Evolutionary conservation across 306 rosid species (phyloP), one percentile per base, ranked within the genome.

Genomic region (Cucurbita maxima): DNA sequence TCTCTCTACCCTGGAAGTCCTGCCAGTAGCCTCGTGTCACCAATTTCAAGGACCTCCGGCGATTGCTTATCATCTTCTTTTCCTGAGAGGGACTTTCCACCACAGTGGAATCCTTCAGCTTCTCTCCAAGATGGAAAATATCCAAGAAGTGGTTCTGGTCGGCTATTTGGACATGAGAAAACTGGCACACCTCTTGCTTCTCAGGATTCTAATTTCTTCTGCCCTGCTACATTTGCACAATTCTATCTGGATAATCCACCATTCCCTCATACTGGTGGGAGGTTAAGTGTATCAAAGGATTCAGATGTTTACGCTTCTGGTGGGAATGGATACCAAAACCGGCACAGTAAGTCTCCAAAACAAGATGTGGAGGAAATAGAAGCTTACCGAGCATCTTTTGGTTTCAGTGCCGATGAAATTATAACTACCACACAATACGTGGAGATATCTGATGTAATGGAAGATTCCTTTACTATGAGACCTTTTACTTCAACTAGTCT

Each of bases 371-470:
- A 95, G 83, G 99, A 95, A 80, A 57, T 89, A 79, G 99, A 95
- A 87, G 99, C 99, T 55, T 95, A 95, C 78, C 84, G 99, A 75
- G 99, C 99, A 79, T 95, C 99, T 38, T 95, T 95, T 82, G 99
- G 99, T 80, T 95, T 95, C 81, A 95, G 99, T 81, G 99, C 99
- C n/a, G 99, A 95, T 86, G 99, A 95, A 84, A 88, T 95, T 75
- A 85, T 91, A 80, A 85, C 90, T 44, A 91, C 99, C 41, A 8
- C 90, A 58, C 92, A 95, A 11, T 95, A 91, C 36, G 97, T 91
- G 74, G 99, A 95, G 86, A 95, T 95, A 80, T 79, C 99, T 79
- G 97, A 88, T 83, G 99, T 90, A 41, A 86, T 81, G 86, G 96
- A 89, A 22, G 98, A 94, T 41, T 89, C 97, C n/a, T 94, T 94